Base-by-base conservation (phyloP, 148 eudicot species). In the Mesembryanthemum crystallinum region DNA sequence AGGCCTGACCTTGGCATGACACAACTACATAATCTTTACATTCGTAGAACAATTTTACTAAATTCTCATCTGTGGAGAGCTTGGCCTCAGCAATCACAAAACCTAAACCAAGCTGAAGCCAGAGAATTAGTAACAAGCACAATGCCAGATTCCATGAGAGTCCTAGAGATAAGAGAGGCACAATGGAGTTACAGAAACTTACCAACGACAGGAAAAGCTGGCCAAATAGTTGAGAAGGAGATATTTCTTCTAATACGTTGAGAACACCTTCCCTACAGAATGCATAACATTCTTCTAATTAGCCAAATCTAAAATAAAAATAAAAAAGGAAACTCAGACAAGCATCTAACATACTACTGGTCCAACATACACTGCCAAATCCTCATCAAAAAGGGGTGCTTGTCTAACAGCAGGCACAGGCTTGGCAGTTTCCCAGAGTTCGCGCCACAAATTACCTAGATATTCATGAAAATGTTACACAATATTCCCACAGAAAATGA, bases 361-460 rank as follows among this genome's bases (percentile, higher is more conserved):
- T 25, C 25, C 57, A 69, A 82, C 98, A 81, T 88, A 95, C 98
- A 89, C 96, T 65, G 94, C 88, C 75, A 95, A 84, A 81, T 95
- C 98, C 80, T 95, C 98, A 24, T 95, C 94, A 76, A 88, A 92
- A 54, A 92, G 89, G 28, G 98, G 98, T 62, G 97, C 73, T 81
- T 95, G 98, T 78, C 87, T 89, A 72, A 95, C 88, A 76, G 98
- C 92, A 80, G 98, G 96, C 68, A 95, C 79, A 72, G 97, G 89
- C 82, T 95, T 95, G 42, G 98, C 86, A 60, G 97, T 88, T 79
- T 88, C 96, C 98, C 98, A 95, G 39, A 95, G 88, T 87, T 95
- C 97, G 70, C 82, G 91, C 98, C 98, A 95, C 85, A 95, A 85
- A 86, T 95, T 95, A 73, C 98, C 98, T 95, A 82, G 30, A 75